Evolutionary conservation across 805 yeast species (phyloP).

Genomic region (Tetrapisispora taiwanensis): DNA sequence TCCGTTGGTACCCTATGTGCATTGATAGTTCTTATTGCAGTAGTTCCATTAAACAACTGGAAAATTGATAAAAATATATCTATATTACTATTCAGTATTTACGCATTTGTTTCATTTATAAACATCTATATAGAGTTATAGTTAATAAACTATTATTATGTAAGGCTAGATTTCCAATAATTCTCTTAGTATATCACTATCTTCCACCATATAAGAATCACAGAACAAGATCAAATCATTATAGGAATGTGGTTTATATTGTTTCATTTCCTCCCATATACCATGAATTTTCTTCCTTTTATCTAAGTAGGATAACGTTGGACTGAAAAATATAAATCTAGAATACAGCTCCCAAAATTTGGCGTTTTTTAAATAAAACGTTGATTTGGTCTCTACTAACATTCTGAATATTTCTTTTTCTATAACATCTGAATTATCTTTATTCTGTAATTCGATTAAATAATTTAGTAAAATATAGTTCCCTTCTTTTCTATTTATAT

Average conservation of each 20-base stretch:
- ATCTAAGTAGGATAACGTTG: conserved; percentile 17
- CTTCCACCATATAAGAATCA: conserved; percentile 23
- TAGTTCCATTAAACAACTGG: conserved; percentile 41
- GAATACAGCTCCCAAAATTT: conserved; percentile 24
- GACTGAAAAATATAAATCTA: conserved; percentile 19
- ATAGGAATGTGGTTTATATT: not conserved
- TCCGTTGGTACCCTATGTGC: conserved; percentile 34
- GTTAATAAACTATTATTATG: not conserved
- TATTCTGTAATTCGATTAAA: conserved; percentile 18
- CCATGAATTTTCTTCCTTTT: conserved; percentile 17
- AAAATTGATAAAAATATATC: conserved; percentile 36
- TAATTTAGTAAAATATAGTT: conserved; percentile 14
- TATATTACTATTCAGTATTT: conserved; percentile 13
- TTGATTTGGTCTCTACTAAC: conserved; percentile 11
- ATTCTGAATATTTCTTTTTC: conserved; percentile 17
- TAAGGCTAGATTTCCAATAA: conserved; percentile 2
- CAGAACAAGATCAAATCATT: conserved; percentile 12
- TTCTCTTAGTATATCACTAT: conserved; percentile 14
- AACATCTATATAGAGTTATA: conserved; percentile 10
- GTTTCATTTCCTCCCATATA: conserved; percentile 16
- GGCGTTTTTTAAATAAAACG: conserved; percentile 14
- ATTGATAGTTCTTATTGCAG: conserved; percentile 30
- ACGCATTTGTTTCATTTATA: conserved; percentile 11
- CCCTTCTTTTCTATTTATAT: conserved; percentile 9
- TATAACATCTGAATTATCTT: conserved; percentile 14